phyloP scores from a whole-genome alignment of 768 basidiomycete species.

The Lactarius deliciosus region DNA sequence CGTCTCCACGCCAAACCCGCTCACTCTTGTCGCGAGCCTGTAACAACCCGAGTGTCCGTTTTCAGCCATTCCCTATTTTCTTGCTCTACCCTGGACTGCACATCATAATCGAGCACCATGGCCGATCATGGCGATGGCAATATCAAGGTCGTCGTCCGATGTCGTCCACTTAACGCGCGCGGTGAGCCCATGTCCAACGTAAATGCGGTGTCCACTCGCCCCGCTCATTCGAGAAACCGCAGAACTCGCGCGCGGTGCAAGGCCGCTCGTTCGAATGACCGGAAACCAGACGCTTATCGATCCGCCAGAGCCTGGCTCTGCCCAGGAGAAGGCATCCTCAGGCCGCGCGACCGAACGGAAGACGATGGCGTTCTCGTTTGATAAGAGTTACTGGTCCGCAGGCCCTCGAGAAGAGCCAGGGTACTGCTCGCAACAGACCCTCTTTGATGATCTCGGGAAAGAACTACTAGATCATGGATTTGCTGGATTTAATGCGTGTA shows the following conservation, averaged over 20 bases:
- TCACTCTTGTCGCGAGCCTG: not conserved
- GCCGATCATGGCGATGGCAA: slow-evolving; percentile 80
- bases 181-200: slow-evolving; percentile 52
- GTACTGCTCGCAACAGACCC: slow-evolving; percentile 92
- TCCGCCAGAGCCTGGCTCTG: slow-evolving; percentile 76
- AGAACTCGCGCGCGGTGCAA: slow-evolving; percentile 95
- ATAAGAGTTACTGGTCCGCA: slow-evolving; percentile 98
- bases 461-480: slow-evolving; percentile 96
- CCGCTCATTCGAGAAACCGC: slow-evolving; percentile 17
- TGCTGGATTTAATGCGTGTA: slow-evolving; percentile 96
- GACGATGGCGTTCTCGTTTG: slow-evolving; percentile 88
- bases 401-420: slow-evolving; percentile 83
- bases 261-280: slow-evolving; percentile 90
- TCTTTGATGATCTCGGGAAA: slow-evolving; percentile 92
- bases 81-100: slow-evolving; percentile 11
- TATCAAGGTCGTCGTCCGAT: slow-evolving; percentile 93
- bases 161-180: slow-evolving; percentile 92
- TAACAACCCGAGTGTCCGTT: not conserved
- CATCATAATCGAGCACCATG: slow-evolving; percentile 44
- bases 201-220: not conserved
- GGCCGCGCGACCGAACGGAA: slow-evolving; percentile 90
- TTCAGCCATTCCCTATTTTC: not conserved
- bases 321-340: slow-evolving; percentile 50
- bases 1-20: slow-evolving; percentile 17
- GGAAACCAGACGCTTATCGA: slow-evolving; percentile 92